Base-by-base conservation (phyloP, 139 green algal genomes). In the Chlorella sp. region DNA sequence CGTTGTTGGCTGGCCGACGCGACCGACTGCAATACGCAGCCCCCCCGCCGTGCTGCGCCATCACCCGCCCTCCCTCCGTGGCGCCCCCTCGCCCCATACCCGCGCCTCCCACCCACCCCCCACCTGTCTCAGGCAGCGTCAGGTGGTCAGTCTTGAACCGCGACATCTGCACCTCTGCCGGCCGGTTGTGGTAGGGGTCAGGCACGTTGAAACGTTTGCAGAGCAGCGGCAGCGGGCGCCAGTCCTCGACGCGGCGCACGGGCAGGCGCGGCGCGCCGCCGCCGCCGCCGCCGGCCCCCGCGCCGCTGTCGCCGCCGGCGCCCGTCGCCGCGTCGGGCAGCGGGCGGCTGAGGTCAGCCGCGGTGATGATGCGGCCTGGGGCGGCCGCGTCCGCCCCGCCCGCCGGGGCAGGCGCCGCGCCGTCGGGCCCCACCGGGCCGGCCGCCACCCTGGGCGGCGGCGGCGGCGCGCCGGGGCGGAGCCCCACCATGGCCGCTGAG, bases 131-230 rank as follows among this genome's bases (percentile, higher is more conserved):
- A 0, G 89, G 88, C 23, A 95, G 80, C 3, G 77, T 66, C 4
- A 94, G 46, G 60, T 87, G 75, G 77, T 95, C 90, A 4, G 83
- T 89, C 31, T 80, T 81, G 81, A 91, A 93, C 55, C 82, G 83
- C 5, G 82, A 83, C 71, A 86, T 82, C 66, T 84, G 60, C 41
- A 79, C 43, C 58, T 74, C 71, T 25, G 76, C 61, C 1, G 85
- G 72, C 23, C 65, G 42, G 15, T 78, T 84, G 43, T 87, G 79
- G 83, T 92, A 97, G 0, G 95, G 95, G 77, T 98, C 92, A 0
- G 86, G 80, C 53, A 99, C 88, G 33, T 94, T 93, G 68, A 98
- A 95, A 0, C 95, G 84, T 82, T 92, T 94, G 87, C 95, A 99
- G 71, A 99, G 87, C 76, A 99, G 83, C 8, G 92, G 84, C 51